A percentile compares a stretch with the other conserved stretches of the same genome.
phyloP scores from a whole-genome alignment of 352 stramenopile genomes.

The Globisporangium ultimum region DNA sequence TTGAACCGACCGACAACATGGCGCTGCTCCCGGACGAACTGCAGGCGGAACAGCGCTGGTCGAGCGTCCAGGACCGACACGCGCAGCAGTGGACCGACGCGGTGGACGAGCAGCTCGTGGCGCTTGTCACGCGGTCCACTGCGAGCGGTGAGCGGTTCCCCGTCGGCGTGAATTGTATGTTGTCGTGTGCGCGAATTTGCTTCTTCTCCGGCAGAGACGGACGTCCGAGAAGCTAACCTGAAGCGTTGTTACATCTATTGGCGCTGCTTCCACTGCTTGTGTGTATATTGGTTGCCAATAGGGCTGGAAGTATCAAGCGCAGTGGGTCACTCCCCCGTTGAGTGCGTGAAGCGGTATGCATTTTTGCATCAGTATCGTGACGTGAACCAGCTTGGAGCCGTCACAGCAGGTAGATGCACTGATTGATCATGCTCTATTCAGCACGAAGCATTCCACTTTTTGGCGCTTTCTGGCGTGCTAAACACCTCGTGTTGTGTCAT shows the following conservation, averaged over 20 bases:
- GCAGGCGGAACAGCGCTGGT: constrained; percentile 62
- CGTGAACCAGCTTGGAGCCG: not conserved
- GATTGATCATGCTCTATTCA: no score
- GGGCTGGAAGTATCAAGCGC: constrained; percentile 66
- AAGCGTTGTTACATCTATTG: not conserved
- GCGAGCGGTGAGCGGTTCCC: constrained; percentile 76
- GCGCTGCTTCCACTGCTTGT: not conserved
- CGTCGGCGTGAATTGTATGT: constrained; percentile 80
- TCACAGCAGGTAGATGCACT: not conserved
- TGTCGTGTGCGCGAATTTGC: not conserved
- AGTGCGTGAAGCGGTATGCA: constrained; percentile 82
- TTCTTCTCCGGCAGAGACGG: no score
- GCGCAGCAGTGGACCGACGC: constrained; percentile 37
- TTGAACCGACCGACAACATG: not conserved
- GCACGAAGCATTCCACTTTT: no score
- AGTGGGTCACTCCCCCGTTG: constrained; percentile 57
- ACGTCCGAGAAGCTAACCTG: no score
- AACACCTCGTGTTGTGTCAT: no score
- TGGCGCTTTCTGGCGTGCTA: no score
- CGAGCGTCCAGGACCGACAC: constrained; percentile 37
- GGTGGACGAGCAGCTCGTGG: constrained; percentile 59
- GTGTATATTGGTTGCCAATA: constrained; percentile 10
- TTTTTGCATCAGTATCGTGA: constrained; percentile 36
- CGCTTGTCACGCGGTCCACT: constrained; percentile 62
- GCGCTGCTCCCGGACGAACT: constrained; percentile 41